phyloP scores from a whole-genome alignment of 108 stramenopile genomes.

The Schizochytrium sp. region DNA sequence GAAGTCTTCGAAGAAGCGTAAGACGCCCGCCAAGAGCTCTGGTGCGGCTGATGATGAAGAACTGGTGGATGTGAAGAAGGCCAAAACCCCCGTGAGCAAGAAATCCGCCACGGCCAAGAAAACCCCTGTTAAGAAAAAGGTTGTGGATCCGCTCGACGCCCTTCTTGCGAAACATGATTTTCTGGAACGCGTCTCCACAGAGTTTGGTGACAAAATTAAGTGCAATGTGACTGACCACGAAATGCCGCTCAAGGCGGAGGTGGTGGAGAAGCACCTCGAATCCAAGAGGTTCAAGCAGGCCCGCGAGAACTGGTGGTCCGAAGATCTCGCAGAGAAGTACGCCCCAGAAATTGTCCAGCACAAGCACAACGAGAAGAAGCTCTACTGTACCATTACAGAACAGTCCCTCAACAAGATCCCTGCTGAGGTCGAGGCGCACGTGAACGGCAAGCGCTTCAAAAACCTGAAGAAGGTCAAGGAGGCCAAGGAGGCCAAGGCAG shows the following conservation, averaged over 20 bases:
- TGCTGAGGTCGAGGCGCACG: conserved; percentile 51
- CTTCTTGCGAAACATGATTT: not conserved
- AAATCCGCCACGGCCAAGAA: conserved; percentile 3
- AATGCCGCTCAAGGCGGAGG: conserved; percentile 55
- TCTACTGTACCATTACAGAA: conserved; percentile 59
- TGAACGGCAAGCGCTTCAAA: conserved; percentile 60
- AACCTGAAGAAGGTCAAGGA: conserved; percentile 40
- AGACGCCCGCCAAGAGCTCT: no score
- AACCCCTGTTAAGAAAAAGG: not conserved
- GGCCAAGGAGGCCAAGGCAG: conserved; percentile 11
- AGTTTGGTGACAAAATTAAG: conserved; percentile 36
- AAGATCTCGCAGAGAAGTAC: conserved; percentile 60
- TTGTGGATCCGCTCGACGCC: conserved; percentile 30
- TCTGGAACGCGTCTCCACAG: not conserved
- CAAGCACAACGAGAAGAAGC: conserved; percentile 60
- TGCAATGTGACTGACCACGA: conserved; percentile 58
- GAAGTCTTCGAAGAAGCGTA: no score
- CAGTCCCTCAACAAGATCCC: conserved; percentile 63
- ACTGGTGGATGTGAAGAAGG: not conserved
- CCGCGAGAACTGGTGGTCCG: conserved; percentile 33
- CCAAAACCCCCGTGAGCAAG: not conserved
- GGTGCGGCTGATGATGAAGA: no score
- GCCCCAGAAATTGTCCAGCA: conserved; percentile 60
- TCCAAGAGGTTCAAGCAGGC: conserved; percentile 54
- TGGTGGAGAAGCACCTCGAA: conserved; percentile 27